phyloP scores from a whole-genome alignment of 371 early-diverging fungal species.

The Rhizopus sp. region DNA sequence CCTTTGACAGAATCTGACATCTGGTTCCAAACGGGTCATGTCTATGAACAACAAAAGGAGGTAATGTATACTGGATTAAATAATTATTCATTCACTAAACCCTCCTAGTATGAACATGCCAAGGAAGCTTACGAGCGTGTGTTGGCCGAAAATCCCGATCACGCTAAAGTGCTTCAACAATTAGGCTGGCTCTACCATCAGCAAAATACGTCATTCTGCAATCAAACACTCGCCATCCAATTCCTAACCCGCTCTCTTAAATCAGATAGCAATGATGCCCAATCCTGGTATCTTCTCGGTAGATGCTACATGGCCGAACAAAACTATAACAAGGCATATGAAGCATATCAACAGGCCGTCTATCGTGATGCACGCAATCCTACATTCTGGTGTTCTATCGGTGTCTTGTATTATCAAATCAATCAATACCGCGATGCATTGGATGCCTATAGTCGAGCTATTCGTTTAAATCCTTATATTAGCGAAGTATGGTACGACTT shows the following conservation, averaged over 20 bases:
- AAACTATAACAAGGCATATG: conserved; percentile 92
- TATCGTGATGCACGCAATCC: conserved; percentile 91
- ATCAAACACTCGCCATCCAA: conserved; percentile 80
- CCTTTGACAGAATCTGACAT: conserved; percentile 92
- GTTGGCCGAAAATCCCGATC: conserved; percentile 82
- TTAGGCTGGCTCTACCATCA: conserved; percentile 93
- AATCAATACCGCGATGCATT: conserved; percentile 93
- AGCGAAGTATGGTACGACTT: conserved; percentile 96
- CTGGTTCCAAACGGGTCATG: conserved; percentile 96
- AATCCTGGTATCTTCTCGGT: conserved; percentile 92
- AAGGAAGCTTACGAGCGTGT: conserved; percentile 93
- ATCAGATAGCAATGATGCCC: conserved; percentile 83
- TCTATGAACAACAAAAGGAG: conserved; percentile 90
- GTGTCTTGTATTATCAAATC: conserved; percentile 94
- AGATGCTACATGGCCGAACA: conserved; percentile 94
- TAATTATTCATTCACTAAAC: not conserved
- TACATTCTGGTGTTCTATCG: conserved; percentile 97
- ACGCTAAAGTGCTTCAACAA: conserved; percentile 93
- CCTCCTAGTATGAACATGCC: conserved; percentile 67
- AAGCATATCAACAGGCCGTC: conserved; percentile 96
- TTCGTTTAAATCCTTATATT: conserved; percentile 87
- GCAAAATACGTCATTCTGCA: conserved; percentile 70
- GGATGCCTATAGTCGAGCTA: conserved; percentile 94
- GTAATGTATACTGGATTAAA: conserved; percentile 26
- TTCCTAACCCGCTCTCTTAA: conserved; percentile 80